A percentile compares a stretch with the other conserved stretches of the same genome.
These are phyloP conservation scores for Amaranthus hypochondriacus DNA, from an alignment of 148 eudicot genomes.

Conservation along the genomic window DNA sequence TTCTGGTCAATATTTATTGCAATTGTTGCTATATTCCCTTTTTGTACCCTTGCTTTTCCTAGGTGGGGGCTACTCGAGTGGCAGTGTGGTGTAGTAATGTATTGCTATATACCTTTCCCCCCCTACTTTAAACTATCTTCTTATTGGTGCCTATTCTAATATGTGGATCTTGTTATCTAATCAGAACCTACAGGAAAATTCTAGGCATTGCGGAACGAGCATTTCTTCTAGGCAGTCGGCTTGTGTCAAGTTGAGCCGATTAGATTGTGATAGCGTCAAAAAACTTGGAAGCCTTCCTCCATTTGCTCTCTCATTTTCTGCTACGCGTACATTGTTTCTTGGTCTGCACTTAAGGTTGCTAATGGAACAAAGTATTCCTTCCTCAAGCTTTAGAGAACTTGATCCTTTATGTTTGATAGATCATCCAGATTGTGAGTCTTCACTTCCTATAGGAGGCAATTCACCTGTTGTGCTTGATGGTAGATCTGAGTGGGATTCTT, in stretches of 20 bases:
- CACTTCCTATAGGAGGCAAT: slow-evolving; percentile 26
- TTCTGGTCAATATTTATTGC: too few relatives aligned
- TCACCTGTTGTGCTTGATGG: slow-evolving; percentile 16
- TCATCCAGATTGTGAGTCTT: slow-evolving; percentile 24
- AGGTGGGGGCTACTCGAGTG: too few relatives aligned
- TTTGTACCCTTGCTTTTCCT: too few relatives aligned
- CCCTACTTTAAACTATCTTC: not conserved
- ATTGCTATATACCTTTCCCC: too few relatives aligned
- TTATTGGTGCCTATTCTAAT: slow-evolving; percentile 7
- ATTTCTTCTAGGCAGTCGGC: slow-evolving; percentile 32
- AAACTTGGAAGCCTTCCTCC: slow-evolving; percentile 45
- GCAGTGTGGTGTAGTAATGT: too few relatives aligned
- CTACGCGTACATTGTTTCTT: slow-evolving; percentile 66
- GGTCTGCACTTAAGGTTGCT: slow-evolving; percentile 71
- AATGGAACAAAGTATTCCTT: slow-evolving; percentile 60
- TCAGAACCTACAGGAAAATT: slow-evolving; percentile 43
- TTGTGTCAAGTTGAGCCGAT: slow-evolving; percentile 20
- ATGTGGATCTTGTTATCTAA: slow-evolving; percentile 15
- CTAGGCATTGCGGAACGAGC: slow-evolving; percentile 22
- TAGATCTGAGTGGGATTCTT: slow-evolving; percentile 21
- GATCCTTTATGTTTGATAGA: slow-evolving; percentile 31
- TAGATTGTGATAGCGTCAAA: slow-evolving; percentile 30
- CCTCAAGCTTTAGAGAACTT: slow-evolving; percentile 35
- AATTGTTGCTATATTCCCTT: too few relatives aligned
- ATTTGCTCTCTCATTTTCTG: slow-evolving; percentile 59